A percentile compares a stretch with the other conserved stretches of the same genome.
Conservation (phyloP, 2,329 filamentous ascomycete species). For the Aspergillus nomiae region DNA sequence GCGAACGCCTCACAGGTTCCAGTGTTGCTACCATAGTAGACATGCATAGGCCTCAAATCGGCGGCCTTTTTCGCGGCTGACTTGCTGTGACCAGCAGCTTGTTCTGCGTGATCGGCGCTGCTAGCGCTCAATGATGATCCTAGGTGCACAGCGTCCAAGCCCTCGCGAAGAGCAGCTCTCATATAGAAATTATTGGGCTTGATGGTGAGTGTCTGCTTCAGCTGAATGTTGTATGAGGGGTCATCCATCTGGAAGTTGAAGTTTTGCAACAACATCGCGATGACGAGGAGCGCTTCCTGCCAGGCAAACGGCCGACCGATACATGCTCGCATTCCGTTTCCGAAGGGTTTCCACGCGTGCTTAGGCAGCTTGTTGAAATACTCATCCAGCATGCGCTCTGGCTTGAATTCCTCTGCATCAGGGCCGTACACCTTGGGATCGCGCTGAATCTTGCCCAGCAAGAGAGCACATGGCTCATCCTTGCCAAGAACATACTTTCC, state of each 20-base stretch:
- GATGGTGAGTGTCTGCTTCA: slow-evolving; percentile 43
- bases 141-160: slow-evolving; percentile 46
- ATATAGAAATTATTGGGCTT: slow-evolving; percentile 62
- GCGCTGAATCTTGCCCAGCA: slow-evolving; percentile 59
- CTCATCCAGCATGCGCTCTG: slow-evolving; percentile 72
- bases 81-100: slow-evolving; percentile 14
- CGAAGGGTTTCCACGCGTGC: slow-evolving; percentile 73
- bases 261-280: slow-evolving; percentile 68
- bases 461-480: slow-evolving; percentile 51
- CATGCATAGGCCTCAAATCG: slow-evolving; percentile 55
- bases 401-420: slow-evolving; percentile 66
- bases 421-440: slow-evolving; percentile 67
- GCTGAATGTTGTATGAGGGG: slow-evolving; percentile 46
- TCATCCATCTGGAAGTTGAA: slow-evolving; percentile 69
- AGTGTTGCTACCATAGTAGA: slow-evolving; percentile 73
- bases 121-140: slow-evolving; percentile 38
- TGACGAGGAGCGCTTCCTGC: slow-evolving; percentile 68
- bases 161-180: slow-evolving; percentile 57
- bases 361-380: slow-evolving; percentile 66
- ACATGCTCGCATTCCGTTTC: slow-evolving; percentile 69
- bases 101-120: slow-evolving; percentile 10
- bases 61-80: slow-evolving; percentile 22
- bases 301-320: slow-evolving; percentile 74
- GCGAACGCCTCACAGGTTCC: slow-evolving; percentile 74
- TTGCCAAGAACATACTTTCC: slow-evolving; percentile 64